Evolutionary conservation across 2,329 filamentous ascomycete genomes (phyloP).

Genomic region (Ascomycota sp.): DNA sequence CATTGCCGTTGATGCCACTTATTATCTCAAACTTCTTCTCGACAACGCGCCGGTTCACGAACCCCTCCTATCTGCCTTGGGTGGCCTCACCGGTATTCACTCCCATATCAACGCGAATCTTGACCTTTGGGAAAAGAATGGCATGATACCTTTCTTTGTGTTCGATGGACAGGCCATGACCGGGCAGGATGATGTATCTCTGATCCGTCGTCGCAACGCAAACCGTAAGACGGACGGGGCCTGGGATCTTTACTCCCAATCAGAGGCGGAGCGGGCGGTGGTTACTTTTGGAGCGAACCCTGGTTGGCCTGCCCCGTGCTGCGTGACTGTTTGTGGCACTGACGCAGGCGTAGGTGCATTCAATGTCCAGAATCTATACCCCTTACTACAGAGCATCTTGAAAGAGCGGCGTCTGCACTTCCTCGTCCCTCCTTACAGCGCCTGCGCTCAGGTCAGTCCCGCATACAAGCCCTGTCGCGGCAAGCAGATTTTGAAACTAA

Average conservation of each 20-base stretch:
- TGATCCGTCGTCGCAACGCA: conserved; percentile 43
- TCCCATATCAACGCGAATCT: conserved; percentile 59
- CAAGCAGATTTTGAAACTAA: no score
- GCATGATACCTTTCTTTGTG: conserved; percentile 67
- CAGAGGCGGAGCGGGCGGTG: conserved; percentile 63
- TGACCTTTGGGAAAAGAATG: conserved; percentile 45
- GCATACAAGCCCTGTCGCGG: background rate
- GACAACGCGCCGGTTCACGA: conserved; percentile 53
- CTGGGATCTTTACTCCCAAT: conserved; percentile 71
- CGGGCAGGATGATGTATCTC: conserved; percentile 50
- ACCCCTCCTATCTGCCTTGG: conserved; percentile 74
- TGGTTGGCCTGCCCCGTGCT: conserved; percentile 25
- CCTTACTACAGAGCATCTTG: conserved; percentile 57
- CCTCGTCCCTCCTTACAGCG: conserved; percentile 70
- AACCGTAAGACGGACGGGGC: conserved; percentile 55
- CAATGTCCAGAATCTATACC: conserved; percentile 50
- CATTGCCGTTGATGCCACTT: conserved; percentile 73
- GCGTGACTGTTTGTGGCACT: background rate
- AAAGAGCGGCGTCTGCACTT: conserved; percentile 50
- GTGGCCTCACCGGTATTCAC: conserved; percentile 66
- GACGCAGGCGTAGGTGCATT: conserved; percentile 39
- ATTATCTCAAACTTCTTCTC: conserved; percentile 68
- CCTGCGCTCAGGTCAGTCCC: conserved; percentile 55
- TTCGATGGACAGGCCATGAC: conserved; percentile 76
- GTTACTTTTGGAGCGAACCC: conserved; percentile 61